A percentile compares a stretch with the other conserved stretches of the same genome.
Evolutionary conservation across 495 filamentous ascomycete genomes (phyloP).

Genomic region (Penicillium salamii): DNA sequence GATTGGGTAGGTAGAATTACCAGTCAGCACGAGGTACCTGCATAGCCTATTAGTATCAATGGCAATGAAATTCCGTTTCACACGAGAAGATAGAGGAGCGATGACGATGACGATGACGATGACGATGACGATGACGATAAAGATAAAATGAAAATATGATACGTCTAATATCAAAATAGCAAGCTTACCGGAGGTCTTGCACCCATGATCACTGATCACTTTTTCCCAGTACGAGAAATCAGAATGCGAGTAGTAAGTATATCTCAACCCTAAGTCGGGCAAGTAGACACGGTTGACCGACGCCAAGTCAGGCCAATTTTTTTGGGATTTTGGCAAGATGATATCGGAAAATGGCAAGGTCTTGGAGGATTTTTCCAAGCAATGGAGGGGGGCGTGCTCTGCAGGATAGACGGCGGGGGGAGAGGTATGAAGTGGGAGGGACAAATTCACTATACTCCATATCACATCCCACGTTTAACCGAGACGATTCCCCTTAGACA

Average conservation of each 20-base stretch:
- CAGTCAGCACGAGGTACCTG: constrained; percentile 23
- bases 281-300: background rate
- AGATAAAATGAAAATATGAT: background rate
- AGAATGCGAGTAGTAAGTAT: constrained; percentile 7
- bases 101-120: background rate
- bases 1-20: constrained; percentile 8
- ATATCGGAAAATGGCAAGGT: background rate
- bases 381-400: background rate
- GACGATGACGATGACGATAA: background rate
- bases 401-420: constrained; percentile 6
- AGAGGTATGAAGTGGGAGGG: constrained; percentile 3
- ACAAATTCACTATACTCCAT: constrained; percentile 14
- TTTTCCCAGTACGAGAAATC: constrained; percentile 5
- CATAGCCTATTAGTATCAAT: constrained; percentile 22
- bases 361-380: constrained; percentile 1
- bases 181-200: constrained; percentile 22
- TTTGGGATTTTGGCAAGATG: background rate
- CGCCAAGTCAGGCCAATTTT: constrained; percentile 4
- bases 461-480: constrained; percentile 10
- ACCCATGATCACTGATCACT: constrained; percentile 18
- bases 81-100: background rate
- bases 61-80: background rate
- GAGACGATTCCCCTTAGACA: background rate
- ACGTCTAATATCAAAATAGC: background rate
- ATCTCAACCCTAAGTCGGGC: constrained; percentile 13